Evolutionary conservation across 2,329 filamentous ascomycete genomes (phyloP), one percentile per base, ranked within the genome.

Genomic region (Thelonectria olida): DNA sequence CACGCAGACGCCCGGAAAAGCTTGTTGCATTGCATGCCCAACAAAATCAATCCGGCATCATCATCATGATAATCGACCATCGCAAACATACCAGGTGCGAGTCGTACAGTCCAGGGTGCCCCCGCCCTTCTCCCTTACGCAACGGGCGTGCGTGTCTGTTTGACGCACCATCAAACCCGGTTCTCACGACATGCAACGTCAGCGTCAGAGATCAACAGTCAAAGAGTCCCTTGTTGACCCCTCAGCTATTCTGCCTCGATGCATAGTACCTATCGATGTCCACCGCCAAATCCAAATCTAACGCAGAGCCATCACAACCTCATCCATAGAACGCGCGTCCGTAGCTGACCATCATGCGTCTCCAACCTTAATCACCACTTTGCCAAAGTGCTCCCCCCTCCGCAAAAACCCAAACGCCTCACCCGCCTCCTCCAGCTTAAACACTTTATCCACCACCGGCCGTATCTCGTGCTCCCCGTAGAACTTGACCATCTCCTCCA

Each of bases 311-410:
- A 51, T 28, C 22, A 27, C 39, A 48, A 5, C 31, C 22, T n/a
- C 36, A 34, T 22, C 23, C 42, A 50, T 10, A 38, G 25, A 36
- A 53, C 50, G 50, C 50, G 50, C 49, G 49, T 52, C 49, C n/a
- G n/a, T n/a, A n/a, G n/a, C n/a, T n/a, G n/a, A 19, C 17, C 9
- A 12, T 22, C 13, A 7, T 23, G 31, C 20, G n/a, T 27, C 36
- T 34, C n/a, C 72, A 13, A 81, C 76, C 65, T 72, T 81, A 56
- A 88, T 76, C 8, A 84, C 79, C 27, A 88, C 78, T 74, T 88
- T 88, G 22, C 86, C 85, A 70, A 88, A 85, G 66, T 88, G 85
- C 64, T 79, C 80, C 34, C 85, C 82, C 38, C 77, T 79, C 67
- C 74, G 81, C 72, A 87, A 75, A 67, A 85, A 85, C 63, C 81